These are phyloP conservation scores for Vigna nakashimae DNA, from an alignment of 306 rosid species.

Conservation along the genomic window DNA sequence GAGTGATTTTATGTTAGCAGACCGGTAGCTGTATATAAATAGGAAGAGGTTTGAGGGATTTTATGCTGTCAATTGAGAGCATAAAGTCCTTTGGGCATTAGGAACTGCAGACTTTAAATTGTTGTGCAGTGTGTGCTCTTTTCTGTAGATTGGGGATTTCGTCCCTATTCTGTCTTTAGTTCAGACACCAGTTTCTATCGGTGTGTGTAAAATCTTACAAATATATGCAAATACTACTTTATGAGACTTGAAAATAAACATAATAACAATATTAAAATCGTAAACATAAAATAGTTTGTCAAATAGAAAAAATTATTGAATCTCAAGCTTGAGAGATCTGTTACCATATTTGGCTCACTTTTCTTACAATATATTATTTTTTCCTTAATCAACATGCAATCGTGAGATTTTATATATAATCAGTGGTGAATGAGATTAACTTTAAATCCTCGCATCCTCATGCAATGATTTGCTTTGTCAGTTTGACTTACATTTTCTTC, in stretches of 20 bases:
- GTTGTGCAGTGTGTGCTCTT: not conserved
- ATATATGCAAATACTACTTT: not conserved
- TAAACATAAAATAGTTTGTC: not conserved
- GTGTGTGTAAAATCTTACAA: not conserved
- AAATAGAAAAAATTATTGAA: not conserved
- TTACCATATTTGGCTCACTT: not conserved
- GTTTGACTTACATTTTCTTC: conserved; percentile 36
- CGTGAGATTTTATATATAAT: conserved; percentile 10
- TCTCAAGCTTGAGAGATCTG: conserved; percentile 24
- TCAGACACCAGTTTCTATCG: not conserved
- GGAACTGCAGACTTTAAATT: not conserved
- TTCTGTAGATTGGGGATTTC: not conserved
- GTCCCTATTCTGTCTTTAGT: not conserved
- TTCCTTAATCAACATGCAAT: conserved; percentile 3
- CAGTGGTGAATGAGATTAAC: conserved; percentile 5
- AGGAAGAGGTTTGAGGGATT: not conserved
- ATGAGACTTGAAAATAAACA: conserved; percentile 4
- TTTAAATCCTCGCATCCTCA: conserved; percentile 26
- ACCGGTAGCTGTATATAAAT: not conserved
- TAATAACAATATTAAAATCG: not conserved
- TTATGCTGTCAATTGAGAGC: not conserved
- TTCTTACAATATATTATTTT: not conserved
- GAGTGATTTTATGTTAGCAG: not conserved
- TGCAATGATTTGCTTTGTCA: conserved; percentile 26
- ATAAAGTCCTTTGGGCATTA: not conserved